Evolutionary conservation across 106 monocot genomes (phyloP), one percentile per base, ranked within the genome.

Genomic region (Gastrodia elata): DNA sequence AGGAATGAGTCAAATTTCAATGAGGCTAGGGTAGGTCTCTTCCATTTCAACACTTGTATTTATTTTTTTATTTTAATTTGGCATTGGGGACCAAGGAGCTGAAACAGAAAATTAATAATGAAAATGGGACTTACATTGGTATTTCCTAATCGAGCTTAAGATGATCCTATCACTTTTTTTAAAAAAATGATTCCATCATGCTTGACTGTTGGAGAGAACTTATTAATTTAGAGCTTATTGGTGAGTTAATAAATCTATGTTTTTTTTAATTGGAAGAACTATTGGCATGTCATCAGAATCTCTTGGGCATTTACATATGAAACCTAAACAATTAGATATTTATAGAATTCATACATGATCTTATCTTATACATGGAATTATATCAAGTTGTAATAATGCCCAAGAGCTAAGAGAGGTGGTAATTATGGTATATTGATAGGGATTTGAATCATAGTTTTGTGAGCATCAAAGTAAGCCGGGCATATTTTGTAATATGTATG

Each of bases 1-100:
- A 78, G 82, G 65, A 90, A 88, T 75, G 88, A 90, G 71, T 86
- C 86, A 27, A 83, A 85, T 77, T 91, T 94, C 83, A 94, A 88
- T 55, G 80, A 90, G 58, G 94, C 91, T 22, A 85, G 94, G 71
- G 90, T 94, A 71, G 81, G 90, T 85, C 5, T 14, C 30, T 14
- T 37, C 46, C 30, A 33, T 78, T 41, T 72, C 27, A 73, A 33
- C 76, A 39, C 15, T 27, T 61, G 1, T 32, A 61, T 61, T 61
- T 30, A 43, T 13, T 73, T 73, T 37, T 37, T n/a, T 1, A 25
- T 26, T 39, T 34, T 11, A 5, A 24, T 69, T 8, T 67, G 67
- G 26, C 11, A 25, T 40, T 14, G n/a, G n/a, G n/a, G 40, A 37
- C 3, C 20, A 38, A 6, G 27, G 13, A 37, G 36, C 20, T 67